Base-by-base conservation (phyloP, 345 rosid genomes). In the Ceriops tagal region DNA sequence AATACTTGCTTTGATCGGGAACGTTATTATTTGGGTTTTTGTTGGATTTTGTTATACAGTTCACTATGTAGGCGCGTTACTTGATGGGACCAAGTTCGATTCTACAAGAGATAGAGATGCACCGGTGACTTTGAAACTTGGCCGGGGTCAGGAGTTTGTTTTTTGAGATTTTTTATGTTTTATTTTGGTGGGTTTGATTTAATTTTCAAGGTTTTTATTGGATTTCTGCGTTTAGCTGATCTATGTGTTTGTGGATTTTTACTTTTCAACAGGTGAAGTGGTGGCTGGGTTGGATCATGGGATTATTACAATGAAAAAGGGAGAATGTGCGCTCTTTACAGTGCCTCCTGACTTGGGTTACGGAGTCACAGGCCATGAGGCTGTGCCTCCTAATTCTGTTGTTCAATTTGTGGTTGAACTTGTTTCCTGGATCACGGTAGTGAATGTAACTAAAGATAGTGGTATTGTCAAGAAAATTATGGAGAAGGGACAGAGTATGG, bases 381-480 rank as follows among this genome's bases (percentile, higher is more conserved):
- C 70, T 0, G 84, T 87, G 70, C 87, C 85, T 0, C 82, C 89
- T 3, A 70, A 79, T 79, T 80, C 80, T 0, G 64, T 76, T 46
- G 53, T 82, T 52, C 82, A 68, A 67, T 86, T 78, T 32, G 90
- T 86, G 53, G 79, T 83, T 52, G 90, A 88, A 67, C 86, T 88
- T 21, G 39, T 79, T 65, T 82, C 88, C 0, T 88, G 87, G 92
- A 81, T 84, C 37, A 76, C 75, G 0, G 85, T 84, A 61, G 85
- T 84, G 77, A 77, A 88, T 68, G 68, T 88, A 35, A 75, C 82
- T 55, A 81, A 75, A 72, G 87, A 88, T 73, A 84, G 92, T 65
- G 86, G 87, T 27, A 75, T 88, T 43, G 27, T 84, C 57, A 88
- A 88, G 84, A 88, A 75, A 74, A 79, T 84, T 66, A n/a, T 84